These are phyloP conservation scores for Eucalyptus marginata DNA, from an alignment of 345 rosid species.

Conservation along the genomic window DNA sequence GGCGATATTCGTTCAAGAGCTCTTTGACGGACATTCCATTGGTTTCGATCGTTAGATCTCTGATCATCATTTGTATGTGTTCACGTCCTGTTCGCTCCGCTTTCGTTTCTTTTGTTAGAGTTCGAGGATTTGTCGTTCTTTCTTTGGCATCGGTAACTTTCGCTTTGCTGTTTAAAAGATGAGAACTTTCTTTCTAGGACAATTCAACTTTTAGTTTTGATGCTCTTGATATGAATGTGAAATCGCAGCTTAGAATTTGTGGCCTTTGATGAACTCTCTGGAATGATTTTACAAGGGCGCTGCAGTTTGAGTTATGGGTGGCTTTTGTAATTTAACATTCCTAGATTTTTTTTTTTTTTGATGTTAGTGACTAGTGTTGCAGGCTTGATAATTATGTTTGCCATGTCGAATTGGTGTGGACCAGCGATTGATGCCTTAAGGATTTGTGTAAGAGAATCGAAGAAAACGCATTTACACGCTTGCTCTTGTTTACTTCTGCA, in stretches of 20 bases:
- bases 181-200: neutral
- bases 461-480: neutral
- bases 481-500: neutral
- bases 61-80: constrained; percentile 62
- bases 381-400: neutral
- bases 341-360: neutral
- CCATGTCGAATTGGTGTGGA: neutral
- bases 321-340: neutral
- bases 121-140: neutral
- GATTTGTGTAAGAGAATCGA: neutral
- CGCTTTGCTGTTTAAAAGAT: neutral
- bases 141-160: neutral
- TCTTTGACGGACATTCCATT: constrained; percentile 76
- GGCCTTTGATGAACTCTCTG: neutral
- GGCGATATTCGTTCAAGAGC: constrained; percentile 59
- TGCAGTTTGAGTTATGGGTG: neutral
- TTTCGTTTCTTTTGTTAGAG: neutral
- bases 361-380: neutral
- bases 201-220: neutral
- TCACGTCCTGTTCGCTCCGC: neutral
- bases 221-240: neutral
- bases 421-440: neutral
- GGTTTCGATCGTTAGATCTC: constrained; percentile 79
- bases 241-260: neutral
- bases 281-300: neutral